These are phyloP conservation scores for Colletotrichum higginsianum DNA, from an alignment of 2,329 filamentous ascomycete species.

Conservation along the genomic window DNA sequence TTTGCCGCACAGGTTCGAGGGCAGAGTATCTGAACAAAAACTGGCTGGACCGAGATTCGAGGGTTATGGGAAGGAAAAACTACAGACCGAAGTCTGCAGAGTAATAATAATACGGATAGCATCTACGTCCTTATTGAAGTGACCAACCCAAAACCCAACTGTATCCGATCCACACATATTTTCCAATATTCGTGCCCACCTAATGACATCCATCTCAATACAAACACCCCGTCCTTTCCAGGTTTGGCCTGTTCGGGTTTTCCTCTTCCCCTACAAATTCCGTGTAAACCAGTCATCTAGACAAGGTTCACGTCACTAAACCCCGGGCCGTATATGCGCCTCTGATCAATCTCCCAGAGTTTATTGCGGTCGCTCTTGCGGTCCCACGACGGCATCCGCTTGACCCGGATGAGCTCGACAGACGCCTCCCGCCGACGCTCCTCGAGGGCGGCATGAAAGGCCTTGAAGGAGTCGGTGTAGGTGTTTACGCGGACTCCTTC, in stretches of 20 bases:
- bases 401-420: conserved; percentile 33
- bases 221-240: neutral
- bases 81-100: conserved; percentile 25
- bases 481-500: conserved; percentile 43
- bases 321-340: conserved; percentile 38
- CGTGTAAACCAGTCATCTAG: conserved; percentile 38
- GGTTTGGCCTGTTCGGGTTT: neutral
- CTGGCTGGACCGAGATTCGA: neutral
- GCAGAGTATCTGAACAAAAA: neutral
- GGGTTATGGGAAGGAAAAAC: conserved; percentile 26
- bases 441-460: conserved; percentile 28
- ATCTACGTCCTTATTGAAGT: conserved; percentile 36
- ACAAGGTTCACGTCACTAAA: conserved; percentile 42
- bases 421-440: conserved; percentile 38
- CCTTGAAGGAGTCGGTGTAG: conserved; percentile 32
- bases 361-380: conserved; percentile 23
- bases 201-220: conserved; percentile 3
- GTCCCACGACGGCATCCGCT: conserved; percentile 39
- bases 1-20: neutral
- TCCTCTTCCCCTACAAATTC: neutral
- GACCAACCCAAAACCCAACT: conserved; percentile 33
- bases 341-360: conserved; percentile 38
- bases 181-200: conserved; percentile 16
- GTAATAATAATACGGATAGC: conserved; percentile 37
- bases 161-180: conserved; percentile 27